Base-by-base conservation (phyloP, 345 rosid genomes). In the Pistacia integerrima region DNA sequence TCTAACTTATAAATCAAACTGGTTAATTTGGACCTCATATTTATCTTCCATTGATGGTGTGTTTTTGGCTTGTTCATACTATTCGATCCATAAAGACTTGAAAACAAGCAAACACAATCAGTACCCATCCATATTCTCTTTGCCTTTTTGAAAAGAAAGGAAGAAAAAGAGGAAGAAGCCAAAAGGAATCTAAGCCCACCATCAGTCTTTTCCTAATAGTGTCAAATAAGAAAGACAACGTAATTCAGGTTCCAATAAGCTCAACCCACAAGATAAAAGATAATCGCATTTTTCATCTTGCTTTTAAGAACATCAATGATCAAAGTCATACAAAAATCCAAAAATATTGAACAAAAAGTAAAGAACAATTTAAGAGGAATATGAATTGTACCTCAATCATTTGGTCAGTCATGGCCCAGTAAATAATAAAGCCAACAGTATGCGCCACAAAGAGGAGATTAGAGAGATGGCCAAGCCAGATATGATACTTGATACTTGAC, bases 381-480 rank as follows among this genome's bases (percentile, higher is more conserved):
- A 33, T 28, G 33, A 8, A 59, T 68, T 14, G 41, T 51, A 91
- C 96, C 84, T 70, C 69, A 66, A 54, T 56, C 81, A 89, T 74
- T 68, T 85, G 77, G 79, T 88, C 44, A 41, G 85, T 60, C 72
- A 88, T 84, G 49, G 77, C 88, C 93, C 92, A 89, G 80, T 91
- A 89, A 46, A 85, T 80, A 64, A 87, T 66, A 82, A 80, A 88
- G 13, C 90, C 82, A 8, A 89, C 4, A 1, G 87, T 73, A 82
- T 91, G 95, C 17, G 68, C 67, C 44, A 69, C 74, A 73, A 88
- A 88, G 46, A 67, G 75, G 52, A 84, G 38, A 75, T 74, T 91
- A 11, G 92, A 88, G 75, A 89, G 35, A 74, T 91, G 93, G 8
- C 93, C 96, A 0, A 91, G 88, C 96, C 93, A 89, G 14, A 89